Conservation (phyloP, 1,284 basidiomycete genomes). For the Ganoderma lucidum region DNA sequence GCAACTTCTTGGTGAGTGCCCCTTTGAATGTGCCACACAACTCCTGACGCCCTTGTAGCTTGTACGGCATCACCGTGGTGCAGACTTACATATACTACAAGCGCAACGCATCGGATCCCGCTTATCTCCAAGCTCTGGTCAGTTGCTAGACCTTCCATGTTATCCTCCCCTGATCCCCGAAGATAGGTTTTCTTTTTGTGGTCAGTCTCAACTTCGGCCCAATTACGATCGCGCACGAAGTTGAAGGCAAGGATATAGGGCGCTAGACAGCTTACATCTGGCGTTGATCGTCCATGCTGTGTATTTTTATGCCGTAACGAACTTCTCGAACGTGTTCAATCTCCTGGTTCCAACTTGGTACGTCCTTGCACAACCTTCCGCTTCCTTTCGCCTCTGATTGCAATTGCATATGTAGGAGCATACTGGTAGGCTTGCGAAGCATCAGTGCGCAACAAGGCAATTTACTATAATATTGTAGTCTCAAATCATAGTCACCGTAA, state of each 20-base stretch:
- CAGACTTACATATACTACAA: slow-evolving; percentile 38
- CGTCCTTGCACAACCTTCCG: neutral
- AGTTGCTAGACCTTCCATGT: neutral
- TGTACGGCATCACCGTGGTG: slow-evolving; percentile 37
- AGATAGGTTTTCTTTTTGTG: slow-evolving; percentile 31
- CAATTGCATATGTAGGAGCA: slow-evolving; percentile 21
- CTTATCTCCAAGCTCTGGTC: slow-evolving; percentile 32
- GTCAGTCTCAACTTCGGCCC: slow-evolving; percentile 4
- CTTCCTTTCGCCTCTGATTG: neutral
- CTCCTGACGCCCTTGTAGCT: slow-evolving; percentile 18
- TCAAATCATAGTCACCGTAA: slow-evolving; percentile 32
- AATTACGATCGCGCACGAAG: too few species aligned
- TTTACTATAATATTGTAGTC: slow-evolving; percentile 11
- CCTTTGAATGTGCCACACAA: neutral
- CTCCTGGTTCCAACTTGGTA: slow-evolving; percentile 28
- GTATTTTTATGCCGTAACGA: slow-evolving; percentile 32
- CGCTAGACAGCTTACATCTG: slow-evolving; percentile 32
- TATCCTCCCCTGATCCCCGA: neutral
- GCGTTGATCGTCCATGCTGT: slow-evolving; percentile 30
- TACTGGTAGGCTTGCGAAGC: slow-evolving; percentile 20
- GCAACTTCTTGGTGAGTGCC: slow-evolving; percentile 26
- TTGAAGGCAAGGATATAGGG: slow-evolving; percentile 17
- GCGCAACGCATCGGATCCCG: slow-evolving; percentile 30
- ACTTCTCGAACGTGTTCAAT: slow-evolving; percentile 24
- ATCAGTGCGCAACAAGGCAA: neutral